Percentiles rank a stretch among this genome's conserved stretches.
Evolutionary conservation across 768 basidiomycete genomes (phyloP).

Genomic region (Hydnum rufescens): DNA sequence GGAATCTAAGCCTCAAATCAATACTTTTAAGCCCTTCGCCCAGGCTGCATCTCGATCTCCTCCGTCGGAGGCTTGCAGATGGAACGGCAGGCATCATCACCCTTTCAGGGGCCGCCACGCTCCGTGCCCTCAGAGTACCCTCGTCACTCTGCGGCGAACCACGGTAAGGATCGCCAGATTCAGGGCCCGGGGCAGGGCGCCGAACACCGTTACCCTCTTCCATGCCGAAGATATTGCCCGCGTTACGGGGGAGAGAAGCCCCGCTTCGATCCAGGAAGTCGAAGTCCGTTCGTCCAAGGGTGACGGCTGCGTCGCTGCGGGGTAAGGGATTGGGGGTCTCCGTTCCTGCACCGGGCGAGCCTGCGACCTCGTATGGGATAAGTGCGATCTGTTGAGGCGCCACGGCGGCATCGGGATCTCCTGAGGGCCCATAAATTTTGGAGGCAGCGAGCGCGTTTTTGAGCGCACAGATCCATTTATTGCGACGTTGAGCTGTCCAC

Average conservation of each 20-base stretch:
- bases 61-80: too few relatives aligned
- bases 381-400: constrained; percentile 1
- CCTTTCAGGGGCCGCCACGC: too few relatives aligned
- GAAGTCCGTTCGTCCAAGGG: neutral
- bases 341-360: neutral
- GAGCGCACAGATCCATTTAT: constrained; percentile 83
- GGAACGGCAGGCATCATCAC: too few relatives aligned
- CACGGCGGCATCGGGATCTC: constrained; percentile 19
- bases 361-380: neutral
- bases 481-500: constrained; percentile 44
- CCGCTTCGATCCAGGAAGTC: neutral
- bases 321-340: too few relatives aligned
- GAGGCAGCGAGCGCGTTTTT: constrained; percentile 50
- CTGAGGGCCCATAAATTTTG: constrained; percentile 36
- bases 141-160: too few relatives aligned
- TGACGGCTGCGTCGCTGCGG: neutral
- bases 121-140: too few relatives aligned
- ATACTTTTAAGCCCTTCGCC: too few relatives aligned
- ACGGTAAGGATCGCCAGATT: too few relatives aligned
- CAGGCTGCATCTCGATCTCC: too few relatives aligned
- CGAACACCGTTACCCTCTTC: too few relatives aligned
- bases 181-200: too few relatives aligned
- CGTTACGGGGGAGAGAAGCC: neutral
- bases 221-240: neutral
- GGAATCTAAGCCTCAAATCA: too few relatives aligned